Evolutionary conservation across 306 rosid genomes (phyloP).

Genomic region (Malus asiatica): DNA sequence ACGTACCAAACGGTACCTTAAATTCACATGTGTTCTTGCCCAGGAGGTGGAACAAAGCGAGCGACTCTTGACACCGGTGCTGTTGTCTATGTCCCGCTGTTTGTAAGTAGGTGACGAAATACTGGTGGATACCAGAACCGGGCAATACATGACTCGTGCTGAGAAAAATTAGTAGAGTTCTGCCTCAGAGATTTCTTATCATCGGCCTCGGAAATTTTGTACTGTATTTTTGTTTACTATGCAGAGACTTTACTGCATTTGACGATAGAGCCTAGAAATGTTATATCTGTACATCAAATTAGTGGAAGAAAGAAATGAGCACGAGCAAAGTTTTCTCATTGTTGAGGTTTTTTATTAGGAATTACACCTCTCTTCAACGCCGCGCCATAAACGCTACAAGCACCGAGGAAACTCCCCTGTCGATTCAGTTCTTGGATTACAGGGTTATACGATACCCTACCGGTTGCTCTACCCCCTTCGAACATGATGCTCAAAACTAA

Average conservation of each 20-base stretch:
- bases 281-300: constrained; percentile 21
- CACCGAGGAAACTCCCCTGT: constrained; percentile 29
- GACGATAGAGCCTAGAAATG: constrained; percentile 3
- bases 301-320: not conserved
- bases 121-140: constrained; percentile 80
- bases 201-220: not conserved
- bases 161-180: constrained; percentile 19
- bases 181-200: constrained; percentile 22
- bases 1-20: too few relatives aligned
- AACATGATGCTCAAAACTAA: constrained; percentile 28
- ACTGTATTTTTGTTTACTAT: not conserved
- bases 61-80: constrained; percentile 93
- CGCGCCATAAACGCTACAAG: constrained; percentile 33
- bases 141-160: constrained; percentile 86
- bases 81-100: constrained; percentile 75
- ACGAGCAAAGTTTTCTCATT: not conserved
- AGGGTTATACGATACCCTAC: constrained; percentile 24
- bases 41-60: constrained; percentile 85
- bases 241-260: constrained; percentile 3
- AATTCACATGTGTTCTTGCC: not conserved
- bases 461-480: constrained; percentile 30
- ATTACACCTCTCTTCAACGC: constrained; percentile 60
- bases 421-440: constrained; percentile 40
- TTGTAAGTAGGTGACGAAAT: constrained; percentile 71
- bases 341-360: constrained; percentile 21